These are phyloP conservation scores for Kazachstania taianensis DNA, from an alignment of 805 yeast species.

Conservation along the genomic window DNA sequence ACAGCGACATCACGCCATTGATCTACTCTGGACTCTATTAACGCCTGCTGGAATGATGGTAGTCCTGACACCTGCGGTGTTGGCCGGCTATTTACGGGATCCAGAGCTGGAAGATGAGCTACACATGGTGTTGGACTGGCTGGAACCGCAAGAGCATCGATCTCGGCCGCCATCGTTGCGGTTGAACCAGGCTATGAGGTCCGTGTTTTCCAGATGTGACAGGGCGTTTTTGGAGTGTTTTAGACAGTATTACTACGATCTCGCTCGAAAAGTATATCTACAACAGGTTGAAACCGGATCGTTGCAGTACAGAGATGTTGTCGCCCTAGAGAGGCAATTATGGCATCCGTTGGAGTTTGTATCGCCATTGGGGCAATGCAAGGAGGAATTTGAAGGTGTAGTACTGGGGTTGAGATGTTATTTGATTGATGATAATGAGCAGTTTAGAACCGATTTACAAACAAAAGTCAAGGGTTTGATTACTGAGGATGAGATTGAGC, in stretches of 20 bases:
- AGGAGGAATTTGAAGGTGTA: conserved; percentile 13
- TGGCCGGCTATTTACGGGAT: too few species aligned
- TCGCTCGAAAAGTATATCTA: conserved; percentile 20
- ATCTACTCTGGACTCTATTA: too few species aligned
- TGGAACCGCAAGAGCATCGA: conserved; percentile 21
- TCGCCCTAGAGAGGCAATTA: conserved; percentile 16
- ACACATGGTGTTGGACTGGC: conserved; percentile 18
- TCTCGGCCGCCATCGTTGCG: conserved; percentile 21
- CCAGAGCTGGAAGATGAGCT: conserved; percentile 20
- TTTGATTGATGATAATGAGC: conserved; percentile 14
- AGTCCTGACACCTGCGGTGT: too few species aligned
- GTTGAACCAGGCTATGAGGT: conserved; percentile 11
- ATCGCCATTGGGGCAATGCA: conserved; percentile 5
- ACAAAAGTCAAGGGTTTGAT: conserved; percentile 11
- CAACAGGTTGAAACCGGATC: background rate
- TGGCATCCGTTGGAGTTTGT: conserved; percentile 19
- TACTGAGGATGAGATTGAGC: conserved; percentile 22
- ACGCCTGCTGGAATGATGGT: too few species aligned
- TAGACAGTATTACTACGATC: conserved; percentile 14
- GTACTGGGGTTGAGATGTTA: conserved; percentile 19
- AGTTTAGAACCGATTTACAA: conserved; percentile 9
- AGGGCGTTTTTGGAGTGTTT: background rate
- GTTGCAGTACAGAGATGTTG: conserved; percentile 5
- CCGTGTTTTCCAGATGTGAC: conserved; percentile 2
- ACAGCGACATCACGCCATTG: too few species aligned